Evolutionary conservation across 202 grass and related monocot genomes (phyloP), one percentile per base, ranked within the genome.

Genomic region (Bolboschoenoplectus hybrid): DNA sequence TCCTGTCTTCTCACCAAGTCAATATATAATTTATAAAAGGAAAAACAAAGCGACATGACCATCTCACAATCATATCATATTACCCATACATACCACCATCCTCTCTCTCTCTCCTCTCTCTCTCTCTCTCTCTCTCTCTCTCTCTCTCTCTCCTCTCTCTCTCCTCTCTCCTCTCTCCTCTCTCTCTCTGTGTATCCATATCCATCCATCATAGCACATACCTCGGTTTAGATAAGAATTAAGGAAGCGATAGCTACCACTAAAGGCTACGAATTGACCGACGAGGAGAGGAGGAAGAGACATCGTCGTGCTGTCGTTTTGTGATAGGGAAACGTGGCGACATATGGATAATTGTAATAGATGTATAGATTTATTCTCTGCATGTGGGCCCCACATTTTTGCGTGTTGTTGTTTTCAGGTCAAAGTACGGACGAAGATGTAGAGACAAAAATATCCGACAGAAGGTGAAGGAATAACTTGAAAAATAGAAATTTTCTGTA

Each of bases 191-290:
- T 58, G 14, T 58, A 5, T 0, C 3, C 5, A 14, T 3, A 44
- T 56, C 52, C 57, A 6, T 60, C 57, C 19, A 2, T 35, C 9
- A 34, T 38, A 36, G 14, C 62, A 41, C 12, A 11, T 70, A 13
- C 51, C 74, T 76, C 49, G 12, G 52, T 79, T 79, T 78, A 39
- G 75, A 80, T 80, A 80, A 80, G 75, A 60, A 40, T 60, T 57
- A 58, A 36, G 53, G 43, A 80, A 16, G 1, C 14, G 75, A 80
- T 43, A 57, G 75, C 75, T 80, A 60, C 75, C 13, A 60, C 53
- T 34, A 58, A 55, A 58, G 38, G 36, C 13, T 19, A 58, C 2
- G 53, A 80, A 60, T 80, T 60, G 75, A 80, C 75, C 35, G 43
- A 57, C 34, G 35, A 78, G 38, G 53, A 8, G 32, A 74, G 9